These are phyloP conservation scores for Pythium sukuiense DNA, from an alignment of 352 stramenopile species.

Conservation along the genomic window DNA sequence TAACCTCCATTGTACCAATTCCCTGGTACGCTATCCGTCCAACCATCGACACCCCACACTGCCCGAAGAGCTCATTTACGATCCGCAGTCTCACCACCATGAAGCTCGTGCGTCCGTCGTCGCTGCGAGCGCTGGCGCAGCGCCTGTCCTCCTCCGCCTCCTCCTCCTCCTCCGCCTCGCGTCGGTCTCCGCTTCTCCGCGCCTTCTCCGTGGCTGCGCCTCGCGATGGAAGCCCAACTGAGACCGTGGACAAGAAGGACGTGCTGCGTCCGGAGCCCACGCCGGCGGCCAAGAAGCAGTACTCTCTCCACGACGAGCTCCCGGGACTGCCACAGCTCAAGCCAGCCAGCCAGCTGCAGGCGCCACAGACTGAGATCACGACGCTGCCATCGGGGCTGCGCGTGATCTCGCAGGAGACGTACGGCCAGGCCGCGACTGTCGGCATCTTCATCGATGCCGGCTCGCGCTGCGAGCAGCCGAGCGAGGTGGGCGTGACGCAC, in stretches of 20 bases:
- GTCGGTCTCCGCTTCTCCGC: conserved; percentile 16
- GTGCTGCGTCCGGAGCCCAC: conserved; percentile 58
- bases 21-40: conserved; percentile 14
- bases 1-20: conserved; percentile 13
- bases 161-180: neutral
- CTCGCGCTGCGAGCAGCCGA: conserved; percentile 78
- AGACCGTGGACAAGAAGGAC: conserved; percentile 30
- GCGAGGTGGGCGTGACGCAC: conserved; percentile 89
- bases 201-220: conserved; percentile 43
- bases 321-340: conserved; percentile 77
- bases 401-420: conserved; percentile 97
- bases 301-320: conserved; percentile 62
- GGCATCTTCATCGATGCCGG: conserved; percentile 93
- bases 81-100: conserved; percentile 4
- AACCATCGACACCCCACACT: conserved; percentile 20
- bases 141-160: neutral
- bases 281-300: conserved; percentile 42
- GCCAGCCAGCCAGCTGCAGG: conserved; percentile 75
- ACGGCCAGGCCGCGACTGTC: conserved; percentile 93
- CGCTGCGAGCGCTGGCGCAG: conserved; percentile 1
- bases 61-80: neutral
- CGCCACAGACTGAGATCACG: conserved; percentile 91
- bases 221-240: conserved; percentile 15
- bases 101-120: conserved; percentile 23
- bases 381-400: conserved; percentile 93